Conservation (phyloP, 176 grass and related monocot genomes). For the Neostapfia colusana region DNA sequence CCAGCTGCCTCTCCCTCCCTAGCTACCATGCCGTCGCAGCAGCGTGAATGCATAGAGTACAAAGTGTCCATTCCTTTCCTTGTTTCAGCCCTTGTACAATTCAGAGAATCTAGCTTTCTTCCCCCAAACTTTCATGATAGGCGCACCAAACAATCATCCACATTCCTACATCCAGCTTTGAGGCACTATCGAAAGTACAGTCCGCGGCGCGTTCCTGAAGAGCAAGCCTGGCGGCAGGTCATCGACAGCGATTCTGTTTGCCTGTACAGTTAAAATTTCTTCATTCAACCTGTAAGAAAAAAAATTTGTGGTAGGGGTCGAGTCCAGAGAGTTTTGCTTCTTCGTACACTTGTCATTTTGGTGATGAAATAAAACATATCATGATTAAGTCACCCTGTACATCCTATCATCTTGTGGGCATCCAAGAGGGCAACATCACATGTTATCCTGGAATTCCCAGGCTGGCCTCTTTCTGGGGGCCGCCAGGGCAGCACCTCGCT, state of each 20-base stretch:
- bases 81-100: slow-evolving; percentile 48
- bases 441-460: slow-evolving; percentile 48
- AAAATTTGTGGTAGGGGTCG: slow-evolving; percentile 54
- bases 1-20: slow-evolving; percentile 50
- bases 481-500: slow-evolving; percentile 16
- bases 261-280: slow-evolving; percentile 81
- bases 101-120: slow-evolving; percentile 33
- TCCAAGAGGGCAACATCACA: slow-evolving; percentile 44
- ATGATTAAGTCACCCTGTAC: slow-evolving; percentile 36
- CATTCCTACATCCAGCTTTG: slow-evolving; percentile 18
- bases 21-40: slow-evolving; percentile 48
- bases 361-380: slow-evolving; percentile 41
- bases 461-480: slow-evolving; percentile 38
- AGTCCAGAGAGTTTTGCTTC: slow-evolving; percentile 30
- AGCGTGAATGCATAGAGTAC: slow-evolving; percentile 47
- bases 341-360: slow-evolving; percentile 42
- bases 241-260: slow-evolving; percentile 23
- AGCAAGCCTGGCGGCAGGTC: slow-evolving; percentile 6
- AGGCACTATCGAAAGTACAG: slow-evolving; percentile 30
- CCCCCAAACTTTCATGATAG: slow-evolving; percentile 51
- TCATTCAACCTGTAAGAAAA: slow-evolving; percentile 90
- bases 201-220: not conserved
- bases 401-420: slow-evolving; percentile 38
- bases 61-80: slow-evolving; percentile 27
- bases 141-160: slow-evolving; percentile 29